A percentile compares a stretch with the other conserved stretches of the same genome.
phyloP scores from a whole-genome alignment of 2,329 filamentous ascomycete genomes.

The Penicillium decumbens region DNA sequence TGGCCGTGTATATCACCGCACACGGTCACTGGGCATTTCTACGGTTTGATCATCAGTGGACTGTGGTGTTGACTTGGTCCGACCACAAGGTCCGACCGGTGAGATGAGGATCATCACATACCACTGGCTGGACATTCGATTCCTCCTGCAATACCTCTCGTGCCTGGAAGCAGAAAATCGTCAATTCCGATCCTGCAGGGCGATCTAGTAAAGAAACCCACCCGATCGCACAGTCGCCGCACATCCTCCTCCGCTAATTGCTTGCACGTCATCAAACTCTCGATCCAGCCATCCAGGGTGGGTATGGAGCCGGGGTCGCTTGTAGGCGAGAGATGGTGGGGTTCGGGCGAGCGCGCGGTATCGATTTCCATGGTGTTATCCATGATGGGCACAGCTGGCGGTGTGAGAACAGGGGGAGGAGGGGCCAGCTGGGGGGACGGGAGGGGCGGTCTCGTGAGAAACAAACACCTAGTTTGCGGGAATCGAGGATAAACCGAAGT shows the following conservation, averaged over 20 bases:
- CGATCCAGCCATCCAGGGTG: constrained; percentile 96
- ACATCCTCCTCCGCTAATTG: constrained; percentile 93
- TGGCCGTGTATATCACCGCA: constrained; percentile 99
- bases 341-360: constrained; percentile 77
- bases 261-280: constrained; percentile 97
- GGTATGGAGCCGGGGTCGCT: constrained; percentile 85
- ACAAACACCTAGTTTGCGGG: constrained; percentile 16
- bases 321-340: constrained; percentile 68
- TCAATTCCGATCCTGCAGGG: constrained; percentile 14
- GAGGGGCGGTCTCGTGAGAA: constrained; percentile 36
- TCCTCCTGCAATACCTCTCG: constrained; percentile 95
- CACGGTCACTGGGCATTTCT: constrained; percentile 98
- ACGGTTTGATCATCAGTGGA: constrained; percentile 37
- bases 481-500: constrained; percentile 4
- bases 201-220: constrained; percentile 44
- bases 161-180: constrained; percentile 55
- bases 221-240: constrained; percentile 95
- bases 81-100: constrained; percentile 12
- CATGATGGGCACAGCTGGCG: constrained; percentile 52
- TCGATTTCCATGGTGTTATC: constrained; percentile 98
- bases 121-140: constrained; percentile 97
- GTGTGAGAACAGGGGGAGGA: constrained; percentile 16
- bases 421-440: constrained; percentile 25
- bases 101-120: constrained; percentile 48
- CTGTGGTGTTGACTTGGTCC: background rate